Percentiles rank a stretch among this genome's conserved stretches.
Conservation (phyloP, 2,329 filamentous ascomycete species). For the Annulohypoxylon truncatum region DNA sequence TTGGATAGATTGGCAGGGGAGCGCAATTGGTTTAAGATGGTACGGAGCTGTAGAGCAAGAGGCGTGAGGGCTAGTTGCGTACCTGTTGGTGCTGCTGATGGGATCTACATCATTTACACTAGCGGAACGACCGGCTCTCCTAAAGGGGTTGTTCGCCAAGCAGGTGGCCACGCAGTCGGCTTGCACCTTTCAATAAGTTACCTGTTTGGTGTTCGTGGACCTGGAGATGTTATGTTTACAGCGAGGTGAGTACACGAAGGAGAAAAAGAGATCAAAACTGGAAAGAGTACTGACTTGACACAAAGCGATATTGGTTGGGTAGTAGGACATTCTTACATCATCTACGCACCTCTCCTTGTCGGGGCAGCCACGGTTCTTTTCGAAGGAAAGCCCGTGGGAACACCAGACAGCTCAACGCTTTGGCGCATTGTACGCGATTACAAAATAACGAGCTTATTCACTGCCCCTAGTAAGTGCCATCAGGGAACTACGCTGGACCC, state of each 20-base stretch:
- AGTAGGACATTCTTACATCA: conserved; percentile 85
- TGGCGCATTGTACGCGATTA: conserved; percentile 90
- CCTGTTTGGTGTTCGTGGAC: conserved; percentile 83
- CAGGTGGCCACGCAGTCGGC: conserved; percentile 88
- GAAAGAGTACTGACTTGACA: conserved; percentile 26
- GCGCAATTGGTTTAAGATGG: conserved; percentile 81
- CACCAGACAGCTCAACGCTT: conserved; percentile 86
- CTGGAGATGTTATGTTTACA: conserved; percentile 74
- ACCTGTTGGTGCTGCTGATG: conserved; percentile 80
- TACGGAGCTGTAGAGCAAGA: conserved; percentile 75
- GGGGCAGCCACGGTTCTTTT: conserved; percentile 90
- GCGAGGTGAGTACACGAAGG: conserved; percentile 62
- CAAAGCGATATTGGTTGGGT: conserved; percentile 87
- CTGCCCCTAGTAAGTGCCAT: conserved; percentile 73
- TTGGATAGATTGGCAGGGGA: conserved; percentile 75
- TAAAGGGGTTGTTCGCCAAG: conserved; percentile 79
- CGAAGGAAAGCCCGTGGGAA: conserved; percentile 94
- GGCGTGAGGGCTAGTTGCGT: conserved; percentile 79
- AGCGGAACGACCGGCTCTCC: conserved; percentile 78
- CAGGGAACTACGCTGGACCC: neutral
- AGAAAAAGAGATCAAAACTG: neutral
- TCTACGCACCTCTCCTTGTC: conserved; percentile 87
- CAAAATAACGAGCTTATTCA: conserved; percentile 85
- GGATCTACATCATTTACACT: conserved; percentile 86
- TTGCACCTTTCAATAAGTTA: conserved; percentile 85